Evolutionary conservation across 106 monocot genomes (phyloP), one percentile per base, ranked within the genome.

Genomic region (Dactylorhiza incarnata): DNA sequence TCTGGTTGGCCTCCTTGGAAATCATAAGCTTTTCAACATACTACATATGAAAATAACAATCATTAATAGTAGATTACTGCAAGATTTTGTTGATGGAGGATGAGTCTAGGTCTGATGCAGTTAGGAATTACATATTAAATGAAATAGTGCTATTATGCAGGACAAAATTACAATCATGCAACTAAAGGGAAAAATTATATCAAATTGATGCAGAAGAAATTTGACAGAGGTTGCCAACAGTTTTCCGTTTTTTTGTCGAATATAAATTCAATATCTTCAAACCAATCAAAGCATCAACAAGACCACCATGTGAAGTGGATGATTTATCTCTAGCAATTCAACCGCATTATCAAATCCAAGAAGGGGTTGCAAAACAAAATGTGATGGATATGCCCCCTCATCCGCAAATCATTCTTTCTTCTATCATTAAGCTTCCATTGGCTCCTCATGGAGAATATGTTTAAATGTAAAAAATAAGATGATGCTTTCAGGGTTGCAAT

Each of bases 11-110:
- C 78, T 88, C 85, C 79, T 86, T 86, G 11, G 76, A 78, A 53
- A 91, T 80, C 52, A 91, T 81, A 77, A 54, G 62, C 79, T 87
- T 97, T 49, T 89, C 91, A 48, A 84, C 86, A 73, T 97, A 97
- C 96, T 97, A 86, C 74, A 81, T 0, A 54, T 54, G 13, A 54
- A 54, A 54, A 54, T 54, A 54, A 54, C 54, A 54, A 5, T 5
- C 16, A 15, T 54, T 54, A 54, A 5, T 16, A 5, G 54, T 54
- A n/a, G 54, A 54, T 16, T n/a, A 16, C 37, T 54, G 54, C 54
- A 37, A 37, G 17, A 54, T 5, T n/a, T n/a, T 16, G n/a, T 15
- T 54, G 16, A 54, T 15, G 54, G 14, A 5, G 54, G 54, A n/a
- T 54, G 54, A 17, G 54, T 54, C 54, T 54, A 54, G 54, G 15